Percentiles rank a stretch among this genome's conserved stretches.
Evolutionary conservation across 1,284 basidiomycete species (phyloP).

Genomic region (Sanghuangporus sanghuang): DNA sequence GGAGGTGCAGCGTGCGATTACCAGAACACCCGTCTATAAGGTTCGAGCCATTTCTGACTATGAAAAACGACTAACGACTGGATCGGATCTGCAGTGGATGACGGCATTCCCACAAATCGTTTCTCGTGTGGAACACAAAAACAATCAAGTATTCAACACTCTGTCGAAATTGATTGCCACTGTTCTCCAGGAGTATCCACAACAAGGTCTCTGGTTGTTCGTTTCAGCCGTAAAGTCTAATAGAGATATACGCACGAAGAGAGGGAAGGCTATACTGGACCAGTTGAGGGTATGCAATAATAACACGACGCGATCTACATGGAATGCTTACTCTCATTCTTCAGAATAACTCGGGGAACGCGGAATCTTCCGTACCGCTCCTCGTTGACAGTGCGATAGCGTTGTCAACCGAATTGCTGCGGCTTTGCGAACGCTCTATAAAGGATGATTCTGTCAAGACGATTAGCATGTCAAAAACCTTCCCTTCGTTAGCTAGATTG

Average conservation of each 20-base stretch:
- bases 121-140: slow-evolving; percentile 85
- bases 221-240: slow-evolving; percentile 87
- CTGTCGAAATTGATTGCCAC: slow-evolving; percentile 68
- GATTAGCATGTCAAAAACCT: slow-evolving; percentile 61
- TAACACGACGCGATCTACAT: not conserved
- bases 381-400: slow-evolving; percentile 51
- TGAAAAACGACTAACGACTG: not conserved
- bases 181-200: slow-evolving; percentile 81
- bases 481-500: slow-evolving; percentile 54
- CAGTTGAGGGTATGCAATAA: slow-evolving; percentile 49
- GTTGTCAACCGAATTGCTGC: slow-evolving; percentile 68
- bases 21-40: slow-evolving; percentile 70
- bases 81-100: slow-evolving; percentile 67
- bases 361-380: slow-evolving; percentile 36
- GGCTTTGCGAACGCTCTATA: slow-evolving; percentile 57
- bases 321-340: not conserved
- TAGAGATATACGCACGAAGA: slow-evolving; percentile 53
- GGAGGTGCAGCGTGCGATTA: slow-evolving; percentile 50
- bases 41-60: slow-evolving; percentile 32
- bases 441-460: slow-evolving; percentile 40
- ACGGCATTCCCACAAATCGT: slow-evolving; percentile 97
- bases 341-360: slow-evolving; percentile 36
- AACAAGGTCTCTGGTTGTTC: slow-evolving; percentile 93
- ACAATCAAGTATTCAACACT: slow-evolving; percentile 60
- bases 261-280: slow-evolving; percentile 64